Evolutionary conservation across 768 basidiomycete genomes (phyloP).

Genomic region (Kwoniella sp.): DNA sequence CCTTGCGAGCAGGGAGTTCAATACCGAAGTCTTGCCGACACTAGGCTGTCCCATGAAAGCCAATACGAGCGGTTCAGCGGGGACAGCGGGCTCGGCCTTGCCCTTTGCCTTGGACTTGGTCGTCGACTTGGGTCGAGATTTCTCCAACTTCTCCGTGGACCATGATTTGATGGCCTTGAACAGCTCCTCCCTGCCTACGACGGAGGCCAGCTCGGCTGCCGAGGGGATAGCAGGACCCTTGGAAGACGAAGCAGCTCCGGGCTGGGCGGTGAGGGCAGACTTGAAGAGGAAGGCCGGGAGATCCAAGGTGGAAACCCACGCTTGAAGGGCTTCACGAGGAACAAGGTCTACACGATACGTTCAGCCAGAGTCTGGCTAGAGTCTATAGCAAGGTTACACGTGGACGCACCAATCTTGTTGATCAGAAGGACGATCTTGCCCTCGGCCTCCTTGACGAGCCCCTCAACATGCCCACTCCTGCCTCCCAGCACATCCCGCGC

Average conservation of each 20-base stretch:
- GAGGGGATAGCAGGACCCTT: slow-evolving; percentile 9
- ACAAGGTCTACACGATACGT: slow-evolving; percentile 65
- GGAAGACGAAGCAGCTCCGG: slow-evolving; percentile 14
- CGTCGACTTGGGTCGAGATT: slow-evolving; percentile 2
- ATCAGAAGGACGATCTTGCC: slow-evolving; percentile 64
- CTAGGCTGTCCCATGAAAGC: slow-evolving; percentile 82
- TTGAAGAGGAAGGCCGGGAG: slow-evolving; percentile 70
- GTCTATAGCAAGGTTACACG: too few species aligned
- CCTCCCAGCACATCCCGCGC: slow-evolving; percentile 73
- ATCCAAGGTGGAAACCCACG: slow-evolving; percentile 65
- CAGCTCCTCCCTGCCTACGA: slow-evolving; percentile 35
- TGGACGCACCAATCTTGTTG: slow-evolving; percentile 77
- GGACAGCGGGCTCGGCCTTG: slow-evolving; percentile 43
- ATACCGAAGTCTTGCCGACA: slow-evolving; percentile 77
- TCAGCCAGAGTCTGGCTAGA: too few species aligned
- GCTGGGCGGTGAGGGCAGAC: slow-evolving; percentile 52
- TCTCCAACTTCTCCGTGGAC: slow-evolving; percentile 34
- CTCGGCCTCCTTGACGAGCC: slow-evolving; percentile 53
- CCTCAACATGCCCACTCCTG: slow-evolving; percentile 64
- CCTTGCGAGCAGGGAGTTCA: slow-evolving; percentile 69
- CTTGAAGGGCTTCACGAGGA: slow-evolving; percentile 67
- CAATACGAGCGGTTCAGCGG: slow-evolving; percentile 57
- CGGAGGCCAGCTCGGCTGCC: slow-evolving; percentile 5
- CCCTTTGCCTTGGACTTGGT: slow-evolving; percentile 4
- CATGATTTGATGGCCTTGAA: slow-evolving; percentile 29